phyloP scores from a whole-genome alignment of 768 basidiomycete species.

The Suillus sp. region DNA sequence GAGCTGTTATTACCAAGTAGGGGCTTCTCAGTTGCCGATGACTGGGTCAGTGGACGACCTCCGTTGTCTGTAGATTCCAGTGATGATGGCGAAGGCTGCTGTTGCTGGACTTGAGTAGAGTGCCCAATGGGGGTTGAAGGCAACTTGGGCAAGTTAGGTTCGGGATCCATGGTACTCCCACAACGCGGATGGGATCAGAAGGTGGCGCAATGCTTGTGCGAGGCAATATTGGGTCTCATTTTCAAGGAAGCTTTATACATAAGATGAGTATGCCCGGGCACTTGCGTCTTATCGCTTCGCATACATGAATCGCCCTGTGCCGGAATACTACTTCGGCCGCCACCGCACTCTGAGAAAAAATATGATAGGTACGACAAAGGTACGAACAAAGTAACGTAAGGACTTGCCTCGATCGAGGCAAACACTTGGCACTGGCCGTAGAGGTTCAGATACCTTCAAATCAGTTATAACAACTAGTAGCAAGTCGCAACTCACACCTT shows the following conservation, averaged over 20 bases:
- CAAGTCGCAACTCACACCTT: neutral
- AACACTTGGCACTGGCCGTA: too few species aligned
- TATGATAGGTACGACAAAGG: neutral
- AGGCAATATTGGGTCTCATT: neutral
- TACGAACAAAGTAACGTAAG: neutral
- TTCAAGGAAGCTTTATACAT: neutral
- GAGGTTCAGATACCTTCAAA: neutral
- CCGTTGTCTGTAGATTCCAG: neutral
- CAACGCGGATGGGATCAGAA: neutral
- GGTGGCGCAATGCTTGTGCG: neutral
- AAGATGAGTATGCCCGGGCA: neutral
- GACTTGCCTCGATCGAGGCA: neutral
- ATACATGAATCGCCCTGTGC: neutral
- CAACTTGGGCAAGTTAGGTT: conserved; percentile 2
- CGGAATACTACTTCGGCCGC: neutral
- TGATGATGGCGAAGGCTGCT: neutral
- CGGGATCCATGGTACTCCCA: conserved; percentile 21
- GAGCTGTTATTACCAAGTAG: conserved; percentile 12
- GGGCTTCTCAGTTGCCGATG: conserved; percentile 16
- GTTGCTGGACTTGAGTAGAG: neutral
- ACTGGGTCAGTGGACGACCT: conserved; percentile 1
- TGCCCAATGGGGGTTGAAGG: neutral
- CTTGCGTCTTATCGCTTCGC: neutral
- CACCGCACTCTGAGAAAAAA: neutral
- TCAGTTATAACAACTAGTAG: neutral